A percentile compares a stretch with the other conserved stretches of the same genome.
phyloP scores from a whole-genome alignment of 306 rosid species.

The Alnus rubra region DNA sequence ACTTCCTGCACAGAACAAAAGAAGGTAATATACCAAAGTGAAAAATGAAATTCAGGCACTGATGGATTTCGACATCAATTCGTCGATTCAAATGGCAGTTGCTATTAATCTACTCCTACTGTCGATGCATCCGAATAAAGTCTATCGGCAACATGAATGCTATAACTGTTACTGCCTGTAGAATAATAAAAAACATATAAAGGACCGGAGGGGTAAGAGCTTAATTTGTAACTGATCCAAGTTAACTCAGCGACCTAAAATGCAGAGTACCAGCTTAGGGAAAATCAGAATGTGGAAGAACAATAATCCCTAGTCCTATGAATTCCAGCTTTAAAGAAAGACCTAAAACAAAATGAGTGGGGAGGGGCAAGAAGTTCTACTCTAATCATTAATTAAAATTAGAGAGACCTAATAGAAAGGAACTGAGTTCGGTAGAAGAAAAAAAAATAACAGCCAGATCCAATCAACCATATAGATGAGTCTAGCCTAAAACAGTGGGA shows the following conservation, averaged over 20 bases:
- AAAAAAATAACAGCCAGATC: neutral
- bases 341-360: neutral
- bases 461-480: neutral
- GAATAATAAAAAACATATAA: conserved; percentile 11
- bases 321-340: neutral
- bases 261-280: neutral
- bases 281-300: neutral
- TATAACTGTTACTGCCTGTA: neutral
- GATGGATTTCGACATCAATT: neutral
- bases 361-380: neutral
- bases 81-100: neutral
- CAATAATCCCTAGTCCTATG: neutral
- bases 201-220: neutral
- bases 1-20: conserved; percentile 8
- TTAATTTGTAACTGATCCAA: neutral
- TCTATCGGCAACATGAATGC: neutral
- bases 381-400: neutral
- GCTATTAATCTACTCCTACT: neutral
- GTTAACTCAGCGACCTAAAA: neutral
- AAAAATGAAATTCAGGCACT: neutral
- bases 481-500: neutral
- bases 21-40: conserved; percentile 3
- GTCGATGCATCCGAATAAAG: conserved; percentile 1
- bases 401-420: neutral
- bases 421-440: neutral